These are phyloP conservation scores for Caryopteris hybrid DNA, from an alignment of 305 asterid genomes.

Conservation along the genomic window DNA sequence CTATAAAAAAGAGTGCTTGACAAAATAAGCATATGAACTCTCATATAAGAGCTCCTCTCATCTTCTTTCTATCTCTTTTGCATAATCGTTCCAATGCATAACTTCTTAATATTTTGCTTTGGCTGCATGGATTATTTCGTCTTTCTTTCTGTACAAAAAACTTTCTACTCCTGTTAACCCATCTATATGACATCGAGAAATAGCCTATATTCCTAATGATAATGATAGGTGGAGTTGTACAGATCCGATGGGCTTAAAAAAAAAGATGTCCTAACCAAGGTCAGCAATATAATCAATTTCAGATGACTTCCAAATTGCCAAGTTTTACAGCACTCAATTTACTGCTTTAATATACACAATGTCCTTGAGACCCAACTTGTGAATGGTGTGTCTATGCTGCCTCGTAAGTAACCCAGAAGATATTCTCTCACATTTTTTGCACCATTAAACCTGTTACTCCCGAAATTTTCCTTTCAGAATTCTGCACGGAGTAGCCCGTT, in stretches of 20 bases:
- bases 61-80: neutral
- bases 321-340: neutral
- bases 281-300: neutral
- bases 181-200: neutral
- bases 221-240: neutral
- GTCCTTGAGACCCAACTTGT: neutral
- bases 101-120: neutral
- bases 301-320: neutral
- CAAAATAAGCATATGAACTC: neutral
- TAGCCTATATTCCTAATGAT: neutral
- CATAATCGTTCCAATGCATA: neutral
- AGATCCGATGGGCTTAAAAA: neutral
- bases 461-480: neutral
- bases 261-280: neutral
- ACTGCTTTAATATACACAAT: neutral
- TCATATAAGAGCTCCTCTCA: neutral
- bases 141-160: neutral
- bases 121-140: neutral
- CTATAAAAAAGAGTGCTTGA: neutral
- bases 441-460: neutral
- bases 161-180: neutral
- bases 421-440: neutral
- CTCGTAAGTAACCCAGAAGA: neutral
- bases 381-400: neutral
- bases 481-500: neutral